Evolutionary conservation across 2,329 filamentous ascomycete species (phyloP).

Genomic region (Alternaria brassicae): DNA sequence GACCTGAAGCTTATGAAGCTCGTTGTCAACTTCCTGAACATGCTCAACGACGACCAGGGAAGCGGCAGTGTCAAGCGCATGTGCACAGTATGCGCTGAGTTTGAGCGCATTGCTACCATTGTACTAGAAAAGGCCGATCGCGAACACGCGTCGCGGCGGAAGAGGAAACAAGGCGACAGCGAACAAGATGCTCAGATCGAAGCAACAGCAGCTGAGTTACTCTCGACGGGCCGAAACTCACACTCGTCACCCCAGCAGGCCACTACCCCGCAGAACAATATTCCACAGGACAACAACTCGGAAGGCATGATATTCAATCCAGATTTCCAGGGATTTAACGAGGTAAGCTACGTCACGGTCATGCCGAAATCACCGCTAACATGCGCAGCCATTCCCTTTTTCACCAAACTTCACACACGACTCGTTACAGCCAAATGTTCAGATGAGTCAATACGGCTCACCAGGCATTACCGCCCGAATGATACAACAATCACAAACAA

Average conservation of each 20-base stretch:
- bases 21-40: conserved; percentile 90
- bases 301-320: conserved; percentile 45
- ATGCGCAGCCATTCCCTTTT: conserved; percentile 46
- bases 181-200: conserved; percentile 50
- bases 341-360: conserved; percentile 29
- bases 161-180: conserved; percentile 76
- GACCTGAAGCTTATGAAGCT: conserved; percentile 91
- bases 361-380: conserved; percentile 20
- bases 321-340: conserved; percentile 49
- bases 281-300: conserved; percentile 1
- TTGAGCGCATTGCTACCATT: conserved; percentile 89
- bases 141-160: conserved; percentile 79
- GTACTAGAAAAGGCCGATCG: conserved; percentile 92
- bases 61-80: conserved; percentile 92
- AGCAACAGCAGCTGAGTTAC: conserved; percentile 46
- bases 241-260: conserved; percentile 38
- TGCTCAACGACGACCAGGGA: conserved; percentile 86
- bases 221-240: conserved; percentile 39
- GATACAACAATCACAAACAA: conserved; percentile 37
- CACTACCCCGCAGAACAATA: conserved; percentile 28
- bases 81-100: conserved; percentile 93
- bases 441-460: conserved; percentile 40
- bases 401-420: conserved; percentile 51
- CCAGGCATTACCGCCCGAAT: conserved; percentile 42
- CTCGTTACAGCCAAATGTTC: conserved; percentile 41